These are phyloP conservation scores for Suillus subalutaceus DNA, from an alignment of 768 basidiomycete species.

Conservation along the genomic window DNA sequence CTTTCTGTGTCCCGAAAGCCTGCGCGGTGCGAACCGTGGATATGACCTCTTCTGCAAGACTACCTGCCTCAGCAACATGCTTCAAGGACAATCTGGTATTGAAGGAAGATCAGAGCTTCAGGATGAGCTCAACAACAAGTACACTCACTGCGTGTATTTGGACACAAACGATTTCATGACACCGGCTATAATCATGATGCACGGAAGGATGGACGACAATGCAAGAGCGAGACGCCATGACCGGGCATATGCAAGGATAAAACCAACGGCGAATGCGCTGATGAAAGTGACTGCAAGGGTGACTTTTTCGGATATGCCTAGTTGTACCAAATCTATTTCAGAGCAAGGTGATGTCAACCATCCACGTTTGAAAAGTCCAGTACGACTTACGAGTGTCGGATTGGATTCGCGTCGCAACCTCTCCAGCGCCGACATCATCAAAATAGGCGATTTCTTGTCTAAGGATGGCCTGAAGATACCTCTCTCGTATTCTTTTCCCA, in stretches of 20 bases:
- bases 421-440: constrained; percentile 50
- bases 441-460: constrained; percentile 56
- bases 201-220: constrained; percentile 50
- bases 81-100: constrained; percentile 39
- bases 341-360: background rate
- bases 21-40: constrained; percentile 57
- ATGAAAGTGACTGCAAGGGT: constrained; percentile 40
- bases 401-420: constrained; percentile 56
- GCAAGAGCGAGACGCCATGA: constrained; percentile 55
- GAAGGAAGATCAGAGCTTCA: background rate
- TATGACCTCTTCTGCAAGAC: constrained; percentile 63
- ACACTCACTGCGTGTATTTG: constrained; percentile 29
- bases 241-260: constrained; percentile 42
- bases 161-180: constrained; percentile 40
- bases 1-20: constrained; percentile 54
- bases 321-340: constrained; percentile 45
- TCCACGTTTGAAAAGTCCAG: background rate
- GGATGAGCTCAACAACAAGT: too few relatives aligned
- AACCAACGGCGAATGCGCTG: constrained; percentile 51
- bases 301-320: constrained; percentile 57
- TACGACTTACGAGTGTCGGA: constrained; percentile 17
- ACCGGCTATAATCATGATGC: constrained; percentile 46
- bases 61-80: constrained; percentile 48
- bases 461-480: constrained; percentile 49
- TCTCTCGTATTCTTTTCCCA: constrained; percentile 52